Conservation (phyloP, 2,329 filamentous ascomycete species). For the Monilinia fructigena region DNA sequence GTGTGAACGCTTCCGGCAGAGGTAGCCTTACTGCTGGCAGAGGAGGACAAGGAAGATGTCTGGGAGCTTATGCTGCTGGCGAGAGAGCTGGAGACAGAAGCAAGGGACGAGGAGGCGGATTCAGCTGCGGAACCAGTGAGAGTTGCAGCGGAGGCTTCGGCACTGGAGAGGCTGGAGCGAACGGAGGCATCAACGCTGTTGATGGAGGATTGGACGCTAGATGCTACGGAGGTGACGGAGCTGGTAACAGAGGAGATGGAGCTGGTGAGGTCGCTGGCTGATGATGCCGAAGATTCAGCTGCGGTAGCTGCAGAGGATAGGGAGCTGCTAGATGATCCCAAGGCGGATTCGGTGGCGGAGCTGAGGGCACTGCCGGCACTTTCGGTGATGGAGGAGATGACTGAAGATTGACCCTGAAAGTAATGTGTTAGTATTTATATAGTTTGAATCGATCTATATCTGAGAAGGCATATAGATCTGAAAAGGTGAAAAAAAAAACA, state of each 20-base stretch:
- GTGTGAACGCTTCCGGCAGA: slow-evolving; percentile 6
- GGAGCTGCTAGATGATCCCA: neutral
- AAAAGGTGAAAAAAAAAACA: neutral
- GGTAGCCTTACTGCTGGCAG: slow-evolving; percentile 17
- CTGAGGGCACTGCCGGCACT: neutral
- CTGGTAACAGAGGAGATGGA: slow-evolving; percentile 18
- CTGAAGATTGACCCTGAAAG: slow-evolving; percentile 27
- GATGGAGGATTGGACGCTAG: slow-evolving; percentile 11
- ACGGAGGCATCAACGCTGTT: neutral
- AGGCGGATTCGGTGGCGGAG: slow-evolving; percentile 2
- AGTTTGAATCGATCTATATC: too few species aligned
- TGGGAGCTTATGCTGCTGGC: slow-evolving; percentile 19
- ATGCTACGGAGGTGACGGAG: neutral
- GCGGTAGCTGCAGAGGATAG: neutral
- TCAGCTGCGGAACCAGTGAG: slow-evolving; percentile 19
- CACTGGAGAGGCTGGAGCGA: slow-evolving; percentile 1
- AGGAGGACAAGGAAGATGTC: slow-evolving; percentile 22
- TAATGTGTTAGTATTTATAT: neutral
- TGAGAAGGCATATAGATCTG: too few species aligned
- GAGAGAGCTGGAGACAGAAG: slow-evolving; percentile 22
- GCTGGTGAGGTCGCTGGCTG: neutral
- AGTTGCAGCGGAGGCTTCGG: slow-evolving; percentile 9
- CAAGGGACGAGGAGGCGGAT: slow-evolving; percentile 23
- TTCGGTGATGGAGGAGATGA: slow-evolving; percentile 14
- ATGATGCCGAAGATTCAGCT: neutral